A percentile compares a stretch with the other conserved stretches of the same genome.
Evolutionary conservation across 2,329 filamentous ascomycete species (phyloP).

Genomic region (Trichoderma lentiforme): DNA sequence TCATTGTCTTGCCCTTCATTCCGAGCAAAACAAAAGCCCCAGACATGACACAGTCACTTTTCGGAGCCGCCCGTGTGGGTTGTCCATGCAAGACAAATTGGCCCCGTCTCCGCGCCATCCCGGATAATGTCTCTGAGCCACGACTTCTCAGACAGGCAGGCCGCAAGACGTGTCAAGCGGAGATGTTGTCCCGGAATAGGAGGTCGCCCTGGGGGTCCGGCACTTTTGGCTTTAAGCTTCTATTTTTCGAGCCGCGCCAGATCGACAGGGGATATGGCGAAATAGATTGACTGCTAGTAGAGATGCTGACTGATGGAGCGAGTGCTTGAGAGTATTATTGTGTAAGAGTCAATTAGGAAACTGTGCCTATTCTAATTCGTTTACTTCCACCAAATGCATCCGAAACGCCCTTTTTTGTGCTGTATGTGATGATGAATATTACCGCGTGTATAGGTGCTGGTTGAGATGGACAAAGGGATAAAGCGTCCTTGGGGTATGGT

Average conservation of each 20-base stretch:
- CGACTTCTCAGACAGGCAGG: background rate
- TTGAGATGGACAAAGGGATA: background rate
- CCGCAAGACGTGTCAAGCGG: background rate
- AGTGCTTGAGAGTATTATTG: background rate
- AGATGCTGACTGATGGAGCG: background rate
- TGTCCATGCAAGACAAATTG: background rate
- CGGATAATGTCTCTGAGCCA: background rate
- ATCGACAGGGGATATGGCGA: background rate
- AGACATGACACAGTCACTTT: background rate
- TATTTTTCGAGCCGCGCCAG: background rate
- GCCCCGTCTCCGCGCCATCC: background rate
- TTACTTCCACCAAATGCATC: background rate
- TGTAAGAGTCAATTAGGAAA: background rate
- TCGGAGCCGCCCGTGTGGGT: background rate
- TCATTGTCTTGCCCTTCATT: background rate
- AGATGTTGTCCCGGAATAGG: background rate
- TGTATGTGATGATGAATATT: background rate
- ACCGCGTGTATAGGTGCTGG: background rate
- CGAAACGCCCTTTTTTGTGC: background rate
- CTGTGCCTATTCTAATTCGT: background rate
- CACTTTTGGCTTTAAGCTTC: background rate
- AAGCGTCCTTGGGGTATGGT: background rate
- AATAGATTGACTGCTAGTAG: background rate
- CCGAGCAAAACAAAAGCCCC: background rate
- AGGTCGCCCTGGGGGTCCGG: background rate